phyloP scores from a whole-genome alignment of 495 filamentous ascomycete species.

The Aspergillus nidulans region DNA sequence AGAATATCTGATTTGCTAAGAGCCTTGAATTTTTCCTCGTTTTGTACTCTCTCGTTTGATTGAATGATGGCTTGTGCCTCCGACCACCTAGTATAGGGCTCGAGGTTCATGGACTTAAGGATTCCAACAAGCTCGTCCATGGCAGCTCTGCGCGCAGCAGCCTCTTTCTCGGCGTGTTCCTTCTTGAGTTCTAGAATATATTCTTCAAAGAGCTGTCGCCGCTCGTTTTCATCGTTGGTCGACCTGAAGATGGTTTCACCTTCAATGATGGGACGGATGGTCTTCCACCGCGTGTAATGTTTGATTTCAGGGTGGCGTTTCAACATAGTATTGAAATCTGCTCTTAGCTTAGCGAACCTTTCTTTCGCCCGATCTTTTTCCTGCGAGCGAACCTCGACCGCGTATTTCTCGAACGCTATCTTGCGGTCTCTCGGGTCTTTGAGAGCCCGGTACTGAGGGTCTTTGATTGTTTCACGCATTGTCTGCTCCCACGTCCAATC shows the following conservation, averaged over 20 bases:
- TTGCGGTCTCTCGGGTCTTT: constrained; percentile 93
- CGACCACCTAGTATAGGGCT: constrained; percentile 93
- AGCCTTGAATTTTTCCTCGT: constrained; percentile 82
- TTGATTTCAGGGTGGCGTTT: constrained; percentile 96
- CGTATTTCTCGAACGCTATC: constrained; percentile 92
- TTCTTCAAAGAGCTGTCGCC: constrained; percentile 90
- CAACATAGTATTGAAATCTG: constrained; percentile 95
- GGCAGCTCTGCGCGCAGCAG: constrained; percentile 67
- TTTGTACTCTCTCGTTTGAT: constrained; percentile 72
- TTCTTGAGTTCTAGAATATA: constrained; percentile 84
- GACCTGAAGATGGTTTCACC: constrained; percentile 93
- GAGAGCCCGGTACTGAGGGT: constrained; percentile 88
- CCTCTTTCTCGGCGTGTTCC: constrained; percentile 68
- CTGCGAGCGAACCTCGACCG: constrained; percentile 80
- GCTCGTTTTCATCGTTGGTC: constrained; percentile 81
- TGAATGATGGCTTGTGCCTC: constrained; percentile 82
- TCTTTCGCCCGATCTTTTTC: constrained; percentile 96
- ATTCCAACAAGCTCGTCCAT: constrained; percentile 80
- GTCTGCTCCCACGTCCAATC: constrained; percentile 93
- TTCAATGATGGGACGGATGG: constrained; percentile 88
- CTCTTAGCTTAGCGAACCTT: constrained; percentile 84
- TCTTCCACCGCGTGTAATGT: constrained; percentile 97
- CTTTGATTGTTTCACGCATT: constrained; percentile 83
- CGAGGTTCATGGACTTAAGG: constrained; percentile 77
- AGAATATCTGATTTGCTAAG: constrained; percentile 87